Evolutionary conservation across 768 basidiomycete genomes (phyloP), one percentile per base, ranked within the genome.

Genomic region (Russula emetica): DNA sequence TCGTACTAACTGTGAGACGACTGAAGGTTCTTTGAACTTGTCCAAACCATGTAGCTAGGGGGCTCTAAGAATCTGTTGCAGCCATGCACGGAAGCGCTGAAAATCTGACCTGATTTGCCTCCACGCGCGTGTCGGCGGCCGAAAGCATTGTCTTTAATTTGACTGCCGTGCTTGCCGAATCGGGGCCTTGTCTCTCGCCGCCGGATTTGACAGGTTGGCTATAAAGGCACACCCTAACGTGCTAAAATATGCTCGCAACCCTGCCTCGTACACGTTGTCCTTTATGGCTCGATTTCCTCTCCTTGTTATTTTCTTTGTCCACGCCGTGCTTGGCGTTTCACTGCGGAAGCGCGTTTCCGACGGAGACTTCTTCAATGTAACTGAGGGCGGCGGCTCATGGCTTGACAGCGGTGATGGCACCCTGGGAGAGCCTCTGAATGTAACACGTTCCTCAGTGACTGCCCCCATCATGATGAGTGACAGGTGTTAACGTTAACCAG

Each of bases 351-450:
- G 22, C 44, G 57, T 22, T 60, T 61, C 18, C 56, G 54, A 47
- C 2, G 71, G 73, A 9, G 72, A 71, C 7, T 82, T 73, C 66
- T 73, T 75, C 38, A 53, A 76, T 38, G 80, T 81, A 1, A 63
- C 66, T 5, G 5, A 18, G 0, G 66, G 62, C 2, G 82, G 79
- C 0, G 80, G 81, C 6, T 80, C 82, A 2, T 75, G 76, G 77
- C 75, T 82, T 45, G 71, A 73, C 51, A 66, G 77, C 32, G 73
- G 80, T 18, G 70, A 71, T 9, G 52, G 34, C 34, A 78, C 77
- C 53, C 71, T 75, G 5, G 82, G 78, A 18, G 78, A 77, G 71
- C 76, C 79, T 14, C 64, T 83, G 67, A 77, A 85, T 72, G 82
- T 78, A 58, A 36, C 69, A 58, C 13, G 9, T 34, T 24, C 1